Evolutionary conservation across 148 eudicot species (phyloP), one percentile per base, ranked within the genome.

Genomic region (Rhododendron vialii): DNA sequence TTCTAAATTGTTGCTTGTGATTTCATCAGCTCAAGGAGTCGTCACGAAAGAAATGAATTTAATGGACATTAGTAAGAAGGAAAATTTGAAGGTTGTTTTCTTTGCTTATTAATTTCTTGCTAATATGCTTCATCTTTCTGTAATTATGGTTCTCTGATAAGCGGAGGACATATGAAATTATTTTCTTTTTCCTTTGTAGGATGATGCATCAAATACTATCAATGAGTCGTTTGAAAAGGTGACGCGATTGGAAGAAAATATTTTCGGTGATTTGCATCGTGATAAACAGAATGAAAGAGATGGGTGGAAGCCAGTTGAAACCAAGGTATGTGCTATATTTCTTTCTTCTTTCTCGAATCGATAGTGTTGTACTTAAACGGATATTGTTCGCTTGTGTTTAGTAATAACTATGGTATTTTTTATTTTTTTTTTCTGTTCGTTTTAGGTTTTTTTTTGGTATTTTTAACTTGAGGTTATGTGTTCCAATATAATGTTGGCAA

Each of bases 141-240:
- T 65, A n/a, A n/a, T 65, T 65, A n/a, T 1, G 1, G 2, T 65
- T 24, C 24, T 61, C 50, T 47, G 50, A 47, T 51, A 13, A 13
- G 4, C 17, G 3, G 55, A 13, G 12, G 17, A 10, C 55, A 13
- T 3, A 13, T 51, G 17, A 48, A 48, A 9, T 48, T 48, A 13
- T 13, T 2, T 13, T 51, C 55, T 51, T 13, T 51, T 3, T 51
- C 17, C 17, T 51, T 13, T 51, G 55, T 51, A 51, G 55, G 17
- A 51, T 96, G 95, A 91, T 9, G 94, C 95, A 83, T 92, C 95
- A 18, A 91, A 84, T 45, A 88, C 92, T 59, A 94, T 92, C 43
- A 91, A 92, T 87, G 92, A 89, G 51, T 88, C 94, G 92, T 89
- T 87, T 22, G 88, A 88, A 3, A 91, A 90, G 88, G 86, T 94